These are phyloP conservation scores for Ammopiptanthus mongolicus DNA, from an alignment of 306 rosid species.

Conservation along the genomic window DNA sequence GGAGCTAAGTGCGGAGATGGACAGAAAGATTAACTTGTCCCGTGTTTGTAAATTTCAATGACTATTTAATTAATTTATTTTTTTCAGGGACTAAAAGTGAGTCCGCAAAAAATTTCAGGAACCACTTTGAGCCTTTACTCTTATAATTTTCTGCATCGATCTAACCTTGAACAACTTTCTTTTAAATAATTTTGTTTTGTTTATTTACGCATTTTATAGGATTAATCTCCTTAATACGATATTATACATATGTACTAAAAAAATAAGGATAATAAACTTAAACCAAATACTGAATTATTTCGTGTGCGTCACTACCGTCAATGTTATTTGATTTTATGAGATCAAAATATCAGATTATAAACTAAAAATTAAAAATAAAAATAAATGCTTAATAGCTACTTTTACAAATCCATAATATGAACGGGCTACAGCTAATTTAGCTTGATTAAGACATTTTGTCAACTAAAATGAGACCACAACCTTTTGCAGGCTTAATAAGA, in stretches of 20 bases:
- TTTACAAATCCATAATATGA: not conserved
- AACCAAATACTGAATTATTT: not conserved
- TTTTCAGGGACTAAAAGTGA: too few species aligned
- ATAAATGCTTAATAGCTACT: not conserved
- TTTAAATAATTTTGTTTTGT: not conserved
- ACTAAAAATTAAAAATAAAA: not conserved
- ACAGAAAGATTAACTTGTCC: too few species aligned
- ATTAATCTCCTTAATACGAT: not conserved
- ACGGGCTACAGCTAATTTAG: conserved; percentile 16
- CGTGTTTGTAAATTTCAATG: too few species aligned
- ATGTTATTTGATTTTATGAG: not conserved
- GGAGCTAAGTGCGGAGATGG: too few species aligned
- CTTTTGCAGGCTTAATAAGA: not conserved
- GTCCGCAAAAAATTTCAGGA: too few species aligned
- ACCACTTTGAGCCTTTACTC: too few species aligned
- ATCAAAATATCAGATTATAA: not conserved
- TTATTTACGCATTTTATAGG: not conserved
- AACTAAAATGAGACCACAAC: not conserved
- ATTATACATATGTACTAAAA: too few species aligned
- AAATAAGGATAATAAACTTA: not conserved
- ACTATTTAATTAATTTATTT: too few species aligned
- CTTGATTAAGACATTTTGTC: conserved; percentile 8
- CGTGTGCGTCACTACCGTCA: not conserved
- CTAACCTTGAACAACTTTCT: not conserved
- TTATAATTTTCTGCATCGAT: not conserved